A percentile compares a stretch with the other conserved stretches of the same genome.
Evolutionary conservation across 164 flowering plant species (phyloP).

Genomic region (Macadamia integrifolia): DNA sequence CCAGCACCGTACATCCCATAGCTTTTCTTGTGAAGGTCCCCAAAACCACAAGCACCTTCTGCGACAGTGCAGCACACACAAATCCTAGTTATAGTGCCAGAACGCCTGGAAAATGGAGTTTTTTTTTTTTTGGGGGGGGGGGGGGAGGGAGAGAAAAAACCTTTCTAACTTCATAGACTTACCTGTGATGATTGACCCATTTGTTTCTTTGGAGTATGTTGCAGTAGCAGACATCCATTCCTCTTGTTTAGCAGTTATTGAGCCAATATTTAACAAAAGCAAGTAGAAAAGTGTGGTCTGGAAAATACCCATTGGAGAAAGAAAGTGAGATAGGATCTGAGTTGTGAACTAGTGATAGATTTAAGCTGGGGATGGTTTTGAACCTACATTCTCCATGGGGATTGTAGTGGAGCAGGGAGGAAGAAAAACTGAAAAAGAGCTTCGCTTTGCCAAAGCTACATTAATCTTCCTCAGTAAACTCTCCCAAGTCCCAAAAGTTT

Average conservation of each 20-base stretch:
- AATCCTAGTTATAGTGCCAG: no score
- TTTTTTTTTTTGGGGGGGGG: no score
- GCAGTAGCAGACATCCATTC: slow-evolving; percentile 73
- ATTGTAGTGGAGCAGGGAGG: neutral
- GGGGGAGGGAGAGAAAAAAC: no score
- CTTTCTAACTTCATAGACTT: slow-evolving; percentile 5
- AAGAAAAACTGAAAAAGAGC: neutral
- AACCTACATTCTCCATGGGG: slow-evolving; percentile 8
- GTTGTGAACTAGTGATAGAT: neutral
- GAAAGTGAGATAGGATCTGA: neutral
- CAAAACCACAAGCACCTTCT: slow-evolving; percentile 87
- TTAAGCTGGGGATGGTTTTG: neutral
- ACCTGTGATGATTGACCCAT: slow-evolving; percentile 56
- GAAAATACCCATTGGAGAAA: slow-evolving; percentile 12
- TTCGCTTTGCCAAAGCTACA: neutral
- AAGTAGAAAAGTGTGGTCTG: slow-evolving; percentile 14
- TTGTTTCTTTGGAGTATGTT: slow-evolving; percentile 53
- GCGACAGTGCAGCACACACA: slow-evolving; percentile 8
- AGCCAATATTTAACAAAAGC: slow-evolving; percentile 6
- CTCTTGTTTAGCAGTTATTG: slow-evolving; percentile 15
- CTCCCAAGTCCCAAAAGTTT: no score
- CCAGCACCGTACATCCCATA: slow-evolving; percentile 64
- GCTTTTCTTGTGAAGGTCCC: slow-evolving; percentile 44
- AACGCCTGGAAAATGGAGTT: no score
- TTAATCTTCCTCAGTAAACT: neutral